A percentile compares a stretch with the other conserved stretches of the same genome.
Conservation (phyloP, 192 early-diverging fungal genomes). For the Dissophora globulifera region DNA sequence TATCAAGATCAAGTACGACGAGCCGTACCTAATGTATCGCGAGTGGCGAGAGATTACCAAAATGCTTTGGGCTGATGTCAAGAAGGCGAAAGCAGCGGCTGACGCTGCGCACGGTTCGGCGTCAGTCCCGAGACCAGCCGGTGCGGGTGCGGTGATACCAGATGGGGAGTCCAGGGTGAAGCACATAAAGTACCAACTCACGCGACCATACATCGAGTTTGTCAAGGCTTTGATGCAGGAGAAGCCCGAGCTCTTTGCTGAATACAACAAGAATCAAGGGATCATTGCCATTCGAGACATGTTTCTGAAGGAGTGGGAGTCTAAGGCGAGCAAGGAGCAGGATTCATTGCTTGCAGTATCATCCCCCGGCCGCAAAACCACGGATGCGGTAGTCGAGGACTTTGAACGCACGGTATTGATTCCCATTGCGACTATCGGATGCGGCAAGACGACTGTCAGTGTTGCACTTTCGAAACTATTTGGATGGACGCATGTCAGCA, state of each 20-base stretch:
- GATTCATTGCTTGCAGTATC: background rate
- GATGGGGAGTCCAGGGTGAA: constrained; percentile 9
- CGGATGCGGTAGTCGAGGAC: constrained; percentile 12
- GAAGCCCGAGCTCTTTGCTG: constrained; percentile 73
- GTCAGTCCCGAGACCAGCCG: no score
- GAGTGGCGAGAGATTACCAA: constrained; percentile 97
- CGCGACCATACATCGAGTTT: constrained; percentile 81
- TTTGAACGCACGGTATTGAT: constrained; percentile 64
- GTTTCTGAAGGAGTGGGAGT: constrained; percentile 73
- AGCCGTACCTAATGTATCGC: constrained; percentile 93
- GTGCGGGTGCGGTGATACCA: background rate
- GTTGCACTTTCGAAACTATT: constrained; percentile 67
- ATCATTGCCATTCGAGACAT: constrained; percentile 83
- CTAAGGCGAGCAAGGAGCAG: constrained; percentile 28
- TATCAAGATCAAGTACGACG: constrained; percentile 97
- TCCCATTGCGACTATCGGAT: constrained; percentile 84
- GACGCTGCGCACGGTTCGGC: no score
- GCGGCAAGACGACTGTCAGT: constrained; percentile 76
- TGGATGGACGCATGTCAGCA: constrained; percentile 83
- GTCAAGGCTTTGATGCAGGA: constrained; percentile 65
- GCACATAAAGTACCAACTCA: constrained; percentile 66
- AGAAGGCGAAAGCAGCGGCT: constrained; percentile 15
- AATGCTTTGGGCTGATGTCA: constrained; percentile 54
- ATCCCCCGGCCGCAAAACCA: background rate
- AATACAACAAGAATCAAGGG: constrained; percentile 77